Percentiles rank a stretch among this genome's conserved stretches.
Evolutionary conservation across 2,329 filamentous ascomycete species (phyloP).

Genomic region (Fonsecaea erecta): DNA sequence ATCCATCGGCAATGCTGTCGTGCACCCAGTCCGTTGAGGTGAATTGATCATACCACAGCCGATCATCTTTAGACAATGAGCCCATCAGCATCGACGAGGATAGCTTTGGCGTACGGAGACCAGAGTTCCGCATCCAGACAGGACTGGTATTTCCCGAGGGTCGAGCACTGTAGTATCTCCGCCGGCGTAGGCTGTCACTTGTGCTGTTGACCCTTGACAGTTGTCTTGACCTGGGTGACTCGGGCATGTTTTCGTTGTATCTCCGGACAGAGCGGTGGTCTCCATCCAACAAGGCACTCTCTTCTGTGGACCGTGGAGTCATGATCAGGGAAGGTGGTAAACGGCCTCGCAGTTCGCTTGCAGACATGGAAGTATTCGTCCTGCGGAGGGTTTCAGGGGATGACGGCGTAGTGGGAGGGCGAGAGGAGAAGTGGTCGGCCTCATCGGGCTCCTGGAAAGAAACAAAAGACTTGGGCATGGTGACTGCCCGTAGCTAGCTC

Average conservation of each 20-base stretch:
- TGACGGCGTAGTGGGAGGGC: constrained; percentile 14
- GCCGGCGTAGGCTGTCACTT: constrained; percentile 30
- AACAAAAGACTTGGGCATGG: constrained; percentile 33
- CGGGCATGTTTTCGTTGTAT: constrained; percentile 24
- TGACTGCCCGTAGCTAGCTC: constrained; percentile 4
- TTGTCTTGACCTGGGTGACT: constrained; percentile 25
- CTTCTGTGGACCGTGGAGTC: constrained; percentile 26
- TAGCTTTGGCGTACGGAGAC: constrained; percentile 36
- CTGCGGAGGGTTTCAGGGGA: constrained; percentile 21
- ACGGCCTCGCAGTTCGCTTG: constrained; percentile 22
- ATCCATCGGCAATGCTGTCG: constrained; percentile 92
- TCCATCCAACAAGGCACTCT: constrained; percentile 28
- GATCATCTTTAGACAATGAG: constrained; percentile 75
- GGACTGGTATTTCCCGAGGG: constrained; percentile 29
- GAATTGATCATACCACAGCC: constrained; percentile 98
- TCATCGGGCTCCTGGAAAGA: constrained; percentile 32
- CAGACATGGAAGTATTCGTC: constrained; percentile 20
- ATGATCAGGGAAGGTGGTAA: constrained; percentile 28
- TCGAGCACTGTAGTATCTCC: constrained; percentile 25
- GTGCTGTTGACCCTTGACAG: constrained; percentile 36
- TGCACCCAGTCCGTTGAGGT: constrained; percentile 98
- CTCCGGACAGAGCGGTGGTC: constrained; percentile 14
- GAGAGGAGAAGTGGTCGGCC: constrained; percentile 12
- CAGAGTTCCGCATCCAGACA: constrained; percentile 30
- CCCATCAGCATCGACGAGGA: constrained; percentile 51